Percentiles rank a stretch among this genome's conserved stretches.
Evolutionary conservation across 139 green algal genomes (phyloP).

Genomic region (Chlamydomonas eustigma): DNA sequence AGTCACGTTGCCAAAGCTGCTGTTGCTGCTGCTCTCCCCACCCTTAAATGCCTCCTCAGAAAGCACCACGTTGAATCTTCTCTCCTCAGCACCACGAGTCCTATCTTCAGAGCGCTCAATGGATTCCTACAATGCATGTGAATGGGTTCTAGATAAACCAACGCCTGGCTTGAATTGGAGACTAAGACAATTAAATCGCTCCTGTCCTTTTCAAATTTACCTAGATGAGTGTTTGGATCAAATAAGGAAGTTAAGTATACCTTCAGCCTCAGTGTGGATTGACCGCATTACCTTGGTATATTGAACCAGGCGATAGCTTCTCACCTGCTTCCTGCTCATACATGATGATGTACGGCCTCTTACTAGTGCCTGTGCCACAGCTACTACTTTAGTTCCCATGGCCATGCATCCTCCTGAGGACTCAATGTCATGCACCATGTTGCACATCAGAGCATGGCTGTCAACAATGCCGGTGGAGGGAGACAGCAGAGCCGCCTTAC

Average conservation of each 20-base stretch:
- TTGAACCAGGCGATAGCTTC: not conserved
- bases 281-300: too few relatives aligned
- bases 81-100: too few relatives aligned
- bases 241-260: too few relatives aligned
- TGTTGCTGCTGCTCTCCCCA: not conserved
- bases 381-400: not conserved
- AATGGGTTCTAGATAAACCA: too few relatives aligned
- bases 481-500: constrained; percentile 65
- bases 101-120: too few relatives aligned
- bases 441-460: constrained; percentile 72
- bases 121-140: too few relatives aligned
- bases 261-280: too few relatives aligned
- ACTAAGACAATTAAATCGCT: too few relatives aligned
- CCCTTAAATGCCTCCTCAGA: not conserved
- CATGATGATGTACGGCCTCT: not conserved
- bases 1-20: not conserved
- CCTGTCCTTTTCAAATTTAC: too few relatives aligned
- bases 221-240: too few relatives aligned
- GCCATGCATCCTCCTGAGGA: not conserved
- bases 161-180: too few relatives aligned
- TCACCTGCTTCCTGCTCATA: not conserved
- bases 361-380: too few relatives aligned
- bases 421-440: constrained; percentile 55
- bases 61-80: not conserved
- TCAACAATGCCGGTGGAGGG: constrained; percentile 81